phyloP scores from a whole-genome alignment of 371 early-diverging fungal species.

The Actinomortierella ambigua region DNA sequence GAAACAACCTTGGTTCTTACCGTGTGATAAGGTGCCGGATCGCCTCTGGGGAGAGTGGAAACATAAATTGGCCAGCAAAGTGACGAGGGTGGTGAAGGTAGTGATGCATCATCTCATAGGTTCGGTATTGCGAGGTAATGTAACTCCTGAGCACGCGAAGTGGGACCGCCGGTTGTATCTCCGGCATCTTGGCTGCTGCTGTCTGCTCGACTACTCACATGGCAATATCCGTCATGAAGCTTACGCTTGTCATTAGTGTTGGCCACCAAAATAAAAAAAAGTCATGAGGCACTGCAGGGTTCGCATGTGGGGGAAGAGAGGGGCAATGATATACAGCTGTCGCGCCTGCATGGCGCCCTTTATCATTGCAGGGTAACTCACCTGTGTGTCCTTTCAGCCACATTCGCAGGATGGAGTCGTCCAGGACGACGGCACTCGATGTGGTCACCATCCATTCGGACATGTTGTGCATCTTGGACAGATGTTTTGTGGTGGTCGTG shows the following conservation, averaged over 20 bases:
- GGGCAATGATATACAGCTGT: no score
- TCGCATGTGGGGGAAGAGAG: no score
- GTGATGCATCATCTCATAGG: constrained; percentile 49
- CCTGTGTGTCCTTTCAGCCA: constrained; percentile 45
- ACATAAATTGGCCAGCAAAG: constrained; percentile 48
- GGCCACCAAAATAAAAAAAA: neutral
- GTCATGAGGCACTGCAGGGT: no score
- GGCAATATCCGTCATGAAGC: no score
- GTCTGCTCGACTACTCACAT: constrained; percentile 37
- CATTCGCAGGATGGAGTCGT: constrained; percentile 42
- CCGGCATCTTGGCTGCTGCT: constrained; percentile 24
- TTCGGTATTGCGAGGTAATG: constrained; percentile 46
- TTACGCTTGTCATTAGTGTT: no score
- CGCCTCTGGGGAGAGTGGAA: constrained; percentile 42
- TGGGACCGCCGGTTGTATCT: constrained; percentile 30
- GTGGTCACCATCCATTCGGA: constrained; percentile 48
- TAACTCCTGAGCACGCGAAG: constrained; percentile 43
- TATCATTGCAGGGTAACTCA: no score
- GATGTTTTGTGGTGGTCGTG: no score
- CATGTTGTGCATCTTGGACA: constrained; percentile 12
- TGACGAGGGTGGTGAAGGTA: constrained; percentile 49
- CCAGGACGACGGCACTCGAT: constrained; percentile 46
- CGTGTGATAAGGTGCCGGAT: constrained; percentile 42
- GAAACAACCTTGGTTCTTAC: constrained; percentile 25
- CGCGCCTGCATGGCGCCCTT: no score